Percentiles rank a stretch among this genome's conserved stretches.
phyloP scores from a whole-genome alignment of 768 basidiomycete species.

The Roridomyces roridus region DNA sequence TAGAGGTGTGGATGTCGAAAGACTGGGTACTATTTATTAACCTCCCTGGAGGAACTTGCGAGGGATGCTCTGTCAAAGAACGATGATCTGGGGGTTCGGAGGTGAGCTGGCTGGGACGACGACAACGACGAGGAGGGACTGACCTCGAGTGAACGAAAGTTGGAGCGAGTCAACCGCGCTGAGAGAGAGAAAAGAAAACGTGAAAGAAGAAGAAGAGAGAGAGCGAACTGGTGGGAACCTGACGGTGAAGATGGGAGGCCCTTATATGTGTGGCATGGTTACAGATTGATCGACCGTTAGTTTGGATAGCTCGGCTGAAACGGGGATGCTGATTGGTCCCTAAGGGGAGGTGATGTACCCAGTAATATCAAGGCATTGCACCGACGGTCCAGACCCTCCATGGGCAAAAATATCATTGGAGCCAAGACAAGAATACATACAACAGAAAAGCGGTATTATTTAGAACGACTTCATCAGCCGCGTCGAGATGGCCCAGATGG shows the following conservation, averaged over 20 bases:
- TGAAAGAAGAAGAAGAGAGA: slow-evolving; percentile 31
- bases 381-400: too few species aligned
- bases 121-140: slow-evolving; percentile 21
- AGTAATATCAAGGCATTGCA: too few species aligned
- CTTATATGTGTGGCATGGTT: too few species aligned
- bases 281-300: too few species aligned
- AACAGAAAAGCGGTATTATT: too few species aligned
- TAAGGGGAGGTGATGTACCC: too few species aligned
- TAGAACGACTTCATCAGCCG: slow-evolving; percentile 29
- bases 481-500: slow-evolving; percentile 39
- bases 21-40: slow-evolving; percentile 50
- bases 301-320: too few species aligned
- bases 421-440: neutral
- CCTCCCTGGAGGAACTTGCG: slow-evolving; percentile 69
- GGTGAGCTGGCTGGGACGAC: slow-evolving; percentile 12
- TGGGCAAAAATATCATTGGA: neutral
- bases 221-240: slow-evolving; percentile 27
- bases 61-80: slow-evolving; percentile 74
- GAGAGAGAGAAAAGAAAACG: slow-evolving; percentile 45
- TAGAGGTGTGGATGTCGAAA: slow-evolving; percentile 52
- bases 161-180: slow-evolving; percentile 63
- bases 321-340: too few species aligned
- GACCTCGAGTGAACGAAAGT: slow-evolving; percentile 63
- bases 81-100: slow-evolving; percentile 50
- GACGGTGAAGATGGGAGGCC: too few species aligned